Conservation (phyloP, 805 yeast species). For the Hanseniaspora nectarophila region DNA sequence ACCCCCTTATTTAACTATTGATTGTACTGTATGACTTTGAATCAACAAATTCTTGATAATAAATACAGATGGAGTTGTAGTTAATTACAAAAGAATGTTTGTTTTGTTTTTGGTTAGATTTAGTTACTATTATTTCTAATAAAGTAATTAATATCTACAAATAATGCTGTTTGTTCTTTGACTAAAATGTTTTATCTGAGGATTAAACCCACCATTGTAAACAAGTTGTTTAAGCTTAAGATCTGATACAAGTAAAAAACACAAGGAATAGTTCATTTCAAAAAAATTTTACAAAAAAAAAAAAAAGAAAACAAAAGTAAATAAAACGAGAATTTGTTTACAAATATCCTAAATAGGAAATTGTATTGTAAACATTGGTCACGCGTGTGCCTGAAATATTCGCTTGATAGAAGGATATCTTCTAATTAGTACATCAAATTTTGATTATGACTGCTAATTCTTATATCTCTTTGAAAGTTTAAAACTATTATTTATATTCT, state of each 20-base stretch:
- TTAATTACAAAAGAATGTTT: too few species aligned
- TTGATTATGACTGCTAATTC: too few species aligned
- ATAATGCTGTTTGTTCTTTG: neutral
- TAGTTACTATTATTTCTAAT: too few species aligned
- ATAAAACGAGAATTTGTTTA: slow-evolving; percentile 7
- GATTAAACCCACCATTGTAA: neutral
- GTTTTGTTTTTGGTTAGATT: neutral
- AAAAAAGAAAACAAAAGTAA: slow-evolving; percentile 1
- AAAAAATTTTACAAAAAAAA: slow-evolving; percentile 8
- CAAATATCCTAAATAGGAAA: slow-evolving; percentile 13
- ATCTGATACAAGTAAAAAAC: slow-evolving; percentile 5
- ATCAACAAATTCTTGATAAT: too few species aligned
- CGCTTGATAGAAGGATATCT: too few species aligned
- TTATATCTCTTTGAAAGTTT: too few species aligned
- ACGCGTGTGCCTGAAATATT: neutral
- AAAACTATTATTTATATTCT: too few species aligned
- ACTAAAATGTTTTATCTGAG: neutral
- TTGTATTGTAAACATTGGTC: neutral
- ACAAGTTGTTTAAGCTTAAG: neutral
- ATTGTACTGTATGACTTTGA: too few species aligned
- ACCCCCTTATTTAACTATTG: too few species aligned
- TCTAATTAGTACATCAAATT: too few species aligned
- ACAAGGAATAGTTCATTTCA: neutral
- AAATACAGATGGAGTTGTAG: too few species aligned
- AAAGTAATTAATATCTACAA: too few species aligned